A percentile compares a stretch with the other conserved stretches of the same genome.
phyloP scores from a whole-genome alignment of 1,139 yeast genomes.

The Yamadazyma sp. region DNA sequence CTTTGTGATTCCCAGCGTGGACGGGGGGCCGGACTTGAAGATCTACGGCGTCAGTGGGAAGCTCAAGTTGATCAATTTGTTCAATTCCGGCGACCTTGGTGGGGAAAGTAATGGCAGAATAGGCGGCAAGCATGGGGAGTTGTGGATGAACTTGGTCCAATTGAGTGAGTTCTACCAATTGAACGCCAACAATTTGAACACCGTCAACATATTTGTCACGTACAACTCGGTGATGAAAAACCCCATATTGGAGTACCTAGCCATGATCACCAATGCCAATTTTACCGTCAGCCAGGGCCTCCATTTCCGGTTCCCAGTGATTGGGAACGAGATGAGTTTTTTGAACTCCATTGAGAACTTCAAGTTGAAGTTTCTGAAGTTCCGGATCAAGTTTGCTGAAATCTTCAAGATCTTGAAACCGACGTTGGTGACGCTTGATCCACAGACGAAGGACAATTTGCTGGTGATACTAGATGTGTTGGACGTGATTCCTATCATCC shows the following conservation, averaged over 20 bases:
- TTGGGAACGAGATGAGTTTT: slow-evolving; percentile 68
- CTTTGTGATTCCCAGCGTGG: slow-evolving; percentile 32
- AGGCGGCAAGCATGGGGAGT: slow-evolving; percentile 67
- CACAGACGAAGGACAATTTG: slow-evolving; percentile 25
- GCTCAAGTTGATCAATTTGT: slow-evolving; percentile 62
- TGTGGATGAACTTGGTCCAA: slow-evolving; percentile 75
- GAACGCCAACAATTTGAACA: slow-evolving; percentile 22
- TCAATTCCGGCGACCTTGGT: slow-evolving; percentile 58
- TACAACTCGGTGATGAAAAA: slow-evolving; percentile 69
- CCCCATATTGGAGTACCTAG: slow-evolving; percentile 67
- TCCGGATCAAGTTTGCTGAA: slow-evolving; percentile 61
- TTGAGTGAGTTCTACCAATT: slow-evolving; percentile 53
- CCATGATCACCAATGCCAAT: slow-evolving; percentile 68
- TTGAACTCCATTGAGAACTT: slow-evolving; percentile 63
- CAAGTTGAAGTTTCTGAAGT: slow-evolving; percentile 59
- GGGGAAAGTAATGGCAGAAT: slow-evolving; percentile 16
- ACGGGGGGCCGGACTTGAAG: slow-evolving; percentile 46
- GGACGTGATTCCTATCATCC: slow-evolving; percentile 63
- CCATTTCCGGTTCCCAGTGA: slow-evolving; percentile 70
- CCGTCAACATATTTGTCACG: slow-evolving; percentile 62
- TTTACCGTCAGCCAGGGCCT: slow-evolving; percentile 71
- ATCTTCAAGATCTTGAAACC: slow-evolving; percentile 63
- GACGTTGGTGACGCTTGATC: slow-evolving; percentile 41
- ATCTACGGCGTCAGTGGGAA: slow-evolving; percentile 76
- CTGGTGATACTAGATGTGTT: slow-evolving; percentile 61